These are phyloP conservation scores for Plasmodium adleri DNA, from an alignment of 169 alveolate species.

Conservation along the genomic window DNA sequence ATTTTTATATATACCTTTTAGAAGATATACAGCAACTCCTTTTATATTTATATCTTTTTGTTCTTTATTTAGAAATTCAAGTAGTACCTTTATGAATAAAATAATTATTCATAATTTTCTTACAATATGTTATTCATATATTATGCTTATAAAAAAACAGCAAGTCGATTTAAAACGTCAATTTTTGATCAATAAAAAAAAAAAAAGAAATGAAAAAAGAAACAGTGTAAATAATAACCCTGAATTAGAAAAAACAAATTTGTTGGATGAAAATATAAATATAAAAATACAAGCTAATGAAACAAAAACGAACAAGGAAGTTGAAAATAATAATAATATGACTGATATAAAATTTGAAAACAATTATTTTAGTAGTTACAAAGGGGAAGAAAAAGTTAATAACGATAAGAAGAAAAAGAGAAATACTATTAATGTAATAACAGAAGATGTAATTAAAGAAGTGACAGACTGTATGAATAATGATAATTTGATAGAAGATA, in stretches of 20 bases:
- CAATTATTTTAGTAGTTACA: background rate
- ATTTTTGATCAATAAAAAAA: too few relatives aligned
- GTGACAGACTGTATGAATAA: background rate
- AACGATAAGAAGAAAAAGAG: background rate
- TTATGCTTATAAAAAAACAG: background rate
- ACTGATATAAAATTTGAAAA: background rate
- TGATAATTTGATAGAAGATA: background rate
- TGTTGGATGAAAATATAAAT: background rate
- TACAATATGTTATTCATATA: slow-evolving; percentile 25
- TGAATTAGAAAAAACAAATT: slow-evolving; percentile 4
- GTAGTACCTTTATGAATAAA: slow-evolving; percentile 25
- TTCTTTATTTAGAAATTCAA: slow-evolving; percentile 35
- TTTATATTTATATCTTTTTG: slow-evolving; percentile 73
- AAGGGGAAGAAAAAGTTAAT: background rate
- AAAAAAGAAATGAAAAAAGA: too few relatives aligned
- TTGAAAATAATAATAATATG: background rate
- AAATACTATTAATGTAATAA: background rate
- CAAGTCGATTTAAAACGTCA: too few relatives aligned
- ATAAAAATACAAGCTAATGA: background rate
- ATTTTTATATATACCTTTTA: slow-evolving; percentile 19
- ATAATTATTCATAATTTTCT: slow-evolving; percentile 56
- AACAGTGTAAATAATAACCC: too few relatives aligned
- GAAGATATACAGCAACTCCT: slow-evolving; percentile 19
- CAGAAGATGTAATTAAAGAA: background rate
- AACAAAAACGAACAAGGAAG: background rate